Evolutionary conservation across 139 green algal genomes (phyloP).

Genomic region (Coccomyxa sp.): DNA sequence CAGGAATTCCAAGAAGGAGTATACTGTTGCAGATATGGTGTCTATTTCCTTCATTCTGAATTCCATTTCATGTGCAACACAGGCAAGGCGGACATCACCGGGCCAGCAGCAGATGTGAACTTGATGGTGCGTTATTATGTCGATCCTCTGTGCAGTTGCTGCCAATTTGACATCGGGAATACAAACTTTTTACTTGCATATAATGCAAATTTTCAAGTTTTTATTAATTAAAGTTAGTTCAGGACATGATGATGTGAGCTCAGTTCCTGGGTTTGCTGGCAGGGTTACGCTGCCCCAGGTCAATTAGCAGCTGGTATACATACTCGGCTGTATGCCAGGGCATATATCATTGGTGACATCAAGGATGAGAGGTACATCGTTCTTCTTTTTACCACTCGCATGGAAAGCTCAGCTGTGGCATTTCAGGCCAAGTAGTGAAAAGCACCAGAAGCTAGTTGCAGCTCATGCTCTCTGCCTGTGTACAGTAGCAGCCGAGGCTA

Average conservation of each 20-base stretch:
- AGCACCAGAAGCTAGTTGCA: not conserved
- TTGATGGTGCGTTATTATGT: conserved; percentile 60
- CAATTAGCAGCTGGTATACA: conserved; percentile 74
- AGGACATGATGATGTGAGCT: too few species aligned
- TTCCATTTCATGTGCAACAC: not conserved
- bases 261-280: not conserved
- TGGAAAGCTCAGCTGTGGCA: not conserved
- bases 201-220: not conserved
- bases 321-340: conserved; percentile 65
- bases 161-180: not conserved
- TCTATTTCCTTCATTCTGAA: too few species aligned
- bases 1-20: too few species aligned
- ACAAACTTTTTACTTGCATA: not conserved
- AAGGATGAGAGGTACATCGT: conserved; percentile 21
- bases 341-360: conserved; percentile 61
- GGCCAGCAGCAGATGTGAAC: conserved; percentile 75
- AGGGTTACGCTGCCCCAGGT: conserved; percentile 73
- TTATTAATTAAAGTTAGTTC: not conserved
- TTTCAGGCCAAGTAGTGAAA: not conserved
- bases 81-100: conserved; percentile 75
- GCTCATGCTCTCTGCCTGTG: not conserved
- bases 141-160: not conserved
- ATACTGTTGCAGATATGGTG: too few species aligned
- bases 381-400: too few species aligned
- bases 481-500: too few species aligned